Conservation (phyloP, 768 basidiomycete species). For the Xerocomus brunneocitrinus region DNA sequence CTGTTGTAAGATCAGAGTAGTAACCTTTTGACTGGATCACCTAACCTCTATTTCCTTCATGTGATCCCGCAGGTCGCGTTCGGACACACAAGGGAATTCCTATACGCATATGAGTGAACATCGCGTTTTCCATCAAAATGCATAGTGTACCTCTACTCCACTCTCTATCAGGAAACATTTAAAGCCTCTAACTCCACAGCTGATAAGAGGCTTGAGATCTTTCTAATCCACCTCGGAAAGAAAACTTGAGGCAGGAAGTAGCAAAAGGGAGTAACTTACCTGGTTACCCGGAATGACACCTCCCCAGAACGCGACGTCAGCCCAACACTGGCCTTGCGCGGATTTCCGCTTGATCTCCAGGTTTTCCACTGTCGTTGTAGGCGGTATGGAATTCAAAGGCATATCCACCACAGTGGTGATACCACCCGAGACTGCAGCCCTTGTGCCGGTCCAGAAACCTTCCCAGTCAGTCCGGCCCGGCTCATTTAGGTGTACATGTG, state of each 20-base stretch:
- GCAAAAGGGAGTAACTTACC: slow-evolving; percentile 34
- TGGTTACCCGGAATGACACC: slow-evolving; percentile 92
- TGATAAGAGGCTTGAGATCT: slow-evolving; percentile 70
- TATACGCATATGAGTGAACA: slow-evolving; percentile 27
- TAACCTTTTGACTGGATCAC: not conserved
- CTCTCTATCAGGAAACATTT: slow-evolving; percentile 97
- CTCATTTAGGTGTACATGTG: slow-evolving; percentile 92
- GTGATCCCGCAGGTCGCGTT: slow-evolving; percentile 59
- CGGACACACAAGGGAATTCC: slow-evolving; percentile 91
- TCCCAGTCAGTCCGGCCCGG: slow-evolving; percentile 94
- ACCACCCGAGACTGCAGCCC: slow-evolving; percentile 87
- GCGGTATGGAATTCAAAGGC: slow-evolving; percentile 96
- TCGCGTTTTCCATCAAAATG: slow-evolving; percentile 1
- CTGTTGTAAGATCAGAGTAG: slow-evolving; percentile 8
- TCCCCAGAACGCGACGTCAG: slow-evolving; percentile 81
- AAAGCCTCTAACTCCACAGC: slow-evolving; percentile 88
- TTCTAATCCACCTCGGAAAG: slow-evolving; percentile 36
- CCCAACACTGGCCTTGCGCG: slow-evolving; percentile 63
- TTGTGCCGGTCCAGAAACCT: slow-evolving; percentile 88
- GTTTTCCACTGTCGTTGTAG: slow-evolving; percentile 82
- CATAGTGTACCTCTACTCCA: slow-evolving; percentile 75
- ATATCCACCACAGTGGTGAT: slow-evolving; percentile 97
- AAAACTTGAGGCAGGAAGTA: not conserved
- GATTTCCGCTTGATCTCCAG: slow-evolving; percentile 66
- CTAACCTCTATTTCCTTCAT: slow-evolving; percentile 73